Base-by-base conservation (phyloP, 805 yeast genomes). In the Kuraishia molischiana region DNA sequence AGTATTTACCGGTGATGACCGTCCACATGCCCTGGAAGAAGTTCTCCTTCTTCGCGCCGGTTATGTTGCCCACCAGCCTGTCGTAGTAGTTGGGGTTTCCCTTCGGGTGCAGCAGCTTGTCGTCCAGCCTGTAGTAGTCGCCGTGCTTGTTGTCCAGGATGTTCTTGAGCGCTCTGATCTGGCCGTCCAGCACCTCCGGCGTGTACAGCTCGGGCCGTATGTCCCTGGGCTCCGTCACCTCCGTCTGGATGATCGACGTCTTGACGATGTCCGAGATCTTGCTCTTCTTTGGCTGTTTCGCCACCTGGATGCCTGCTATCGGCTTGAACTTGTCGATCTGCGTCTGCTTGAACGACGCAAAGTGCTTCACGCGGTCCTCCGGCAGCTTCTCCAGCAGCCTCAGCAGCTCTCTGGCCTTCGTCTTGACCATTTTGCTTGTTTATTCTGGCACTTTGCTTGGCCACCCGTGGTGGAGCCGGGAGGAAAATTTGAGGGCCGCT, bases 41-140 rank as follows among this genome's bases (percentile, higher is more conserved):
- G 13, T 73, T 69, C 58, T 84, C 95, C 55, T 74, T 79, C 50
- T 72, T 69, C 49, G 79, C 78, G 19, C 90, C 89, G 41, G 69
- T 66, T 31, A 87, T 70, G 54, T 85, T 95, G 20, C 69, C 66
- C 58, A 80, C 46, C 38, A 87, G 66, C 50, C 92, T 69, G 30
- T 67, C 72, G 51, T 87, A 87, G 53, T 87, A 87, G 34, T 68
- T 57, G 2, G 95, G 86, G 57, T 85, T 84, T 2, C 95, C 95
- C 50, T 79, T 78, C n/a, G 97, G 97, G 46, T 58, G 66, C 49
- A 74, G 58, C 45, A 87, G 58, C 52, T 81, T 81, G 32, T 76
- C 81, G 39, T 78, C 78, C 26, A 77, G 69, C 43, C 70, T 64
- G 53, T 83, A 84, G 50, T 75, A 75, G 41, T 72, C 70, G 48